Percentiles rank a stretch among this genome's conserved stretches.
These are phyloP conservation scores for Punica granatum DNA, from an alignment of 345 rosid species.

Conservation along the genomic window DNA sequence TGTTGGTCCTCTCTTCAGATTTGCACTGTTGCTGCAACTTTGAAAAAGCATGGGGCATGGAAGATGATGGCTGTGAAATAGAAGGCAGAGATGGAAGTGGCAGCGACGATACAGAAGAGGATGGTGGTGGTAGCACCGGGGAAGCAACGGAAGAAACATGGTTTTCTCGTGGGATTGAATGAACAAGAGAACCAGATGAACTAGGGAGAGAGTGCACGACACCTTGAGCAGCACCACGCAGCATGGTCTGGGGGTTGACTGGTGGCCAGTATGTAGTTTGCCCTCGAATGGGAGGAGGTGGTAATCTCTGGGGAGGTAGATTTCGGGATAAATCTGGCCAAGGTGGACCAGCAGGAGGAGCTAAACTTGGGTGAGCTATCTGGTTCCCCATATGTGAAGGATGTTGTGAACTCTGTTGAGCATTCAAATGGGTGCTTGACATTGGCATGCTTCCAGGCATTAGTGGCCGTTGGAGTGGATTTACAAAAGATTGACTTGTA, in stretches of 20 bases:
- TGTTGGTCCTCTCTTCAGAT: constrained; percentile 1
- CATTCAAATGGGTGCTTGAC: constrained; percentile 18
- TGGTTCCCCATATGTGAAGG: constrained; percentile 22
- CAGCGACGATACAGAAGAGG: constrained; percentile 19
- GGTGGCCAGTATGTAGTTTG: constrained; percentile 23
- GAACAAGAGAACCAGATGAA: constrained; percentile 21
- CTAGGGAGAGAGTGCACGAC: constrained; percentile 16
- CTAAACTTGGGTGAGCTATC: constrained; percentile 17
- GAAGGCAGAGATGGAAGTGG: constrained; percentile 26
- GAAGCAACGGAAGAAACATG: constrained; percentile 9
- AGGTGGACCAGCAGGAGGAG: constrained; percentile 1
- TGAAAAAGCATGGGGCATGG: constrained; percentile 13
- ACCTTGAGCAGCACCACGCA: constrained; percentile 20
- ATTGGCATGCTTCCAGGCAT: constrained; percentile 19
- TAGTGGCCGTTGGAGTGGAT: constrained; percentile 13
- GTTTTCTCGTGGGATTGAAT: constrained; percentile 19
- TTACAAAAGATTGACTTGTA: constrained; percentile 23
- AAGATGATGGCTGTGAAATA: constrained; percentile 14
- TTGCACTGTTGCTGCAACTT: constrained; percentile 10
- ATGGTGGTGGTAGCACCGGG: constrained; percentile 13
- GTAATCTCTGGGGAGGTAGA: constrained; percentile 21
- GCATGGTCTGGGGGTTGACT: constrained; percentile 18
- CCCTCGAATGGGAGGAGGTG: constrained; percentile 29
- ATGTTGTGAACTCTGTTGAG: constrained; percentile 23
- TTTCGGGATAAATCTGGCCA: constrained; percentile 7